Conservation (phyloP, 768 basidiomycete species). For the Rickenella mellea region DNA sequence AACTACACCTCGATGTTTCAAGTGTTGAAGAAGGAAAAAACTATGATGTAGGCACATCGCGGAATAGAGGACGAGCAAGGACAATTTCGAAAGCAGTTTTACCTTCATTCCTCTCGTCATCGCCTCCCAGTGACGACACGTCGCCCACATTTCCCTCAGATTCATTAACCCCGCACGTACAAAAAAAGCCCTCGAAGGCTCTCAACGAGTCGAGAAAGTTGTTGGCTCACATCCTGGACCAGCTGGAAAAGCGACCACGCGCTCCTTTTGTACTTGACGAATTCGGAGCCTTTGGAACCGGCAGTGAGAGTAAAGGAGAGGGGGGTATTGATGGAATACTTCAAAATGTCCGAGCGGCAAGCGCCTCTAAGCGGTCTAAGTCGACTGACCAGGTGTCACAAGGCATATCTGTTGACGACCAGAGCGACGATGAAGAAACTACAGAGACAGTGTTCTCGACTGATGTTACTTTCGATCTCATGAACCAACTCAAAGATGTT, state of each 20-base stretch:
- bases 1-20: too few species aligned
- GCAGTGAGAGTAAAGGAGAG: constrained; percentile 22
- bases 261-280: constrained; percentile 44
- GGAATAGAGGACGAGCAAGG: too few species aligned
- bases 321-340: constrained; percentile 33
- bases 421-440: constrained; percentile 37
- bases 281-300: constrained; percentile 19
- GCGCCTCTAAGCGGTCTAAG: constrained; percentile 20
- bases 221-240: constrained; percentile 51
- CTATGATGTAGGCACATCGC: too few species aligned
- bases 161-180: too few species aligned
- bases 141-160: too few species aligned
- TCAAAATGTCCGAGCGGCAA: constrained; percentile 33
- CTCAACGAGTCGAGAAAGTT: constrained; percentile 61
- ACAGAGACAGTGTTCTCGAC: constrained; percentile 42
- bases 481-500: constrained; percentile 54
- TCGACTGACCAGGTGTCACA: constrained; percentile 17
- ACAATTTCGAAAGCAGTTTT: too few species aligned
- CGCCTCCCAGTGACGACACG: too few species aligned
- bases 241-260: constrained; percentile 46
- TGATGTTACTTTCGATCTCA: constrained; percentile 54
- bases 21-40: too few species aligned
- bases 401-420: constrained; percentile 23
- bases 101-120: too few species aligned
- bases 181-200: constrained; percentile 28